Evolutionary conservation across 768 basidiomycete genomes (phyloP).

Genomic region (Suillus bovinus): DNA sequence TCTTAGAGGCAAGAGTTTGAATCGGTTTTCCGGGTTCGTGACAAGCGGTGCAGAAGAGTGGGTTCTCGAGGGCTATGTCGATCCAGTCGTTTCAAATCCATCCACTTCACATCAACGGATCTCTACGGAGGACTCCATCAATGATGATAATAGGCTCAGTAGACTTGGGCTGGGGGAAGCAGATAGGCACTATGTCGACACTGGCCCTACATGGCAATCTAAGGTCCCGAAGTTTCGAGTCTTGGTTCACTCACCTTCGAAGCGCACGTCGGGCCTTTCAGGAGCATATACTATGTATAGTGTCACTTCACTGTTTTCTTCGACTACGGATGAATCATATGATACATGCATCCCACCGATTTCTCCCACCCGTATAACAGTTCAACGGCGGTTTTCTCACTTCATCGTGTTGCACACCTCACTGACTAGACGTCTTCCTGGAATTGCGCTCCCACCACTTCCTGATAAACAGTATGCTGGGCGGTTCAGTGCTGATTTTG

Average conservation of each 20-base stretch:
- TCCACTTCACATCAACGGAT: slow-evolving; percentile 28
- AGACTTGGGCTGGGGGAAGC: slow-evolving; percentile 53
- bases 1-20: slow-evolving; percentile 75
- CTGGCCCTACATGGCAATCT: slow-evolving; percentile 69
- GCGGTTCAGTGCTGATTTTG: slow-evolving; percentile 76
- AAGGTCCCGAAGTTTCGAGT: slow-evolving; percentile 74
- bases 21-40: slow-evolving; percentile 86
- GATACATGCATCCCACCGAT: slow-evolving; percentile 24
- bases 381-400: slow-evolving; percentile 82
- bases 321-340: slow-evolving; percentile 17
- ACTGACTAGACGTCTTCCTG: slow-evolving; percentile 66
- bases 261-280: slow-evolving; percentile 62
- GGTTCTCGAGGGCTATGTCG: slow-evolving; percentile 62
- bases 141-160: slow-evolving; percentile 42
- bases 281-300: slow-evolving; percentile 75
- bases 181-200: slow-evolving; percentile 70
- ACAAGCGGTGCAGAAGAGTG: slow-evolving; percentile 85
- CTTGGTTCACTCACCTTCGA: slow-evolving; percentile 78
- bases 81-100: slow-evolving; percentile 20
- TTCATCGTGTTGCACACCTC: slow-evolving; percentile 78
- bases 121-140: slow-evolving; percentile 36
- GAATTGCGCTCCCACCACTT: slow-evolving; percentile 76
- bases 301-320: slow-evolving; percentile 70
- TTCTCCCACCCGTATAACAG: slow-evolving; percentile 61
- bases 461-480: slow-evolving; percentile 87